Conservation (phyloP, 495 filamentous ascomycete species). For the Penicillium cinerascens region DNA sequence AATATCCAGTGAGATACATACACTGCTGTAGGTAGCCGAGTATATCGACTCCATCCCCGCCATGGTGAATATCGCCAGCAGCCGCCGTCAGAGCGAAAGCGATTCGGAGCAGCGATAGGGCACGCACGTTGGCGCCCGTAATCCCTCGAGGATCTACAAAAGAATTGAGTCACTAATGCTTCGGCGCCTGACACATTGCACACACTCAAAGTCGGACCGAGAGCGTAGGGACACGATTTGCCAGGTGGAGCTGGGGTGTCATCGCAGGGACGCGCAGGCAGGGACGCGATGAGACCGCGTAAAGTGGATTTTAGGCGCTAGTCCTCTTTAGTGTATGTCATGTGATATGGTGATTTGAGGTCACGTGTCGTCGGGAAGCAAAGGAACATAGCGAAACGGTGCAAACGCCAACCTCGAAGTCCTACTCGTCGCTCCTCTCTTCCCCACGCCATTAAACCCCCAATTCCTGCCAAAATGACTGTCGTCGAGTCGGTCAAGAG, state of each 20-base stretch:
- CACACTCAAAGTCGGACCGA: slow-evolving; percentile 3
- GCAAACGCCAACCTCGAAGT: slow-evolving; percentile 31
- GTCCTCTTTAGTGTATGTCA: slow-evolving; percentile 16
- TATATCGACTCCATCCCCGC: slow-evolving; percentile 57
- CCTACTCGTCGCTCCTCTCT: slow-evolving; percentile 18
- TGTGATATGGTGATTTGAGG: neutral
- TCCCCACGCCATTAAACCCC: slow-evolving; percentile 11
- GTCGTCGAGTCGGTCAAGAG: slow-evolving; percentile 53
- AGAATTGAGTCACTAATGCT: slow-evolving; percentile 10
- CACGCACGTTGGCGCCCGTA: slow-evolving; percentile 12
- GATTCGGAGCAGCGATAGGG: slow-evolving; percentile 18
- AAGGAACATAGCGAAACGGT: slow-evolving; percentile 31
- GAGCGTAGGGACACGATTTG: slow-evolving; percentile 19
- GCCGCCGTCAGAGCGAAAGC: slow-evolving; percentile 9
- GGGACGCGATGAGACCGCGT: slow-evolving; percentile 19
- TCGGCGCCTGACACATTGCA: slow-evolving; percentile 17
- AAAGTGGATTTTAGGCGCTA: slow-evolving; percentile 31
- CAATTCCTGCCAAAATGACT: slow-evolving; percentile 37
- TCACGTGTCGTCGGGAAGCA: slow-evolving; percentile 13
- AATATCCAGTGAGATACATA: slow-evolving; percentile 41
- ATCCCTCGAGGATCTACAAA: slow-evolving; percentile 12
- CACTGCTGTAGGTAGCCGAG: slow-evolving; percentile 91
- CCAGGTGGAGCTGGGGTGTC: slow-evolving; percentile 18
- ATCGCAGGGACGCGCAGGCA: slow-evolving; percentile 19
- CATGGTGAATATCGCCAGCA: slow-evolving; percentile 34